Base-by-base conservation (phyloP, 2,329 filamentous ascomycete genomes). In the Arthrinium phaeospermum region DNA sequence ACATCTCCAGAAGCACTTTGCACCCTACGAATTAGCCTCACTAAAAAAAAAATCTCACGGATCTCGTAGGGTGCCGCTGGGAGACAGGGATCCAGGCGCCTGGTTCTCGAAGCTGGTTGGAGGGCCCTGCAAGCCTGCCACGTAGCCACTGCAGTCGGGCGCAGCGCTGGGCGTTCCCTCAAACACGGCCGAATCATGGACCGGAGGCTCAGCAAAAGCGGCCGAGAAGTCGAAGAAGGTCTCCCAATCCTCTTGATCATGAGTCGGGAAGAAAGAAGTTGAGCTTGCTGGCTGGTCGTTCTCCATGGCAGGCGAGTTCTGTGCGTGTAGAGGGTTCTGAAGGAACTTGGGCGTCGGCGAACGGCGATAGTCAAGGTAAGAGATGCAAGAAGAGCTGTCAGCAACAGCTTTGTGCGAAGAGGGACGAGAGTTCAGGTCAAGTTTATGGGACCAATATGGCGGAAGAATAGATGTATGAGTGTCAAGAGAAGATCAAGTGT, bases 11-110 rank as follows among this genome's bases (percentile, higher is more conserved):
- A n/a, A n/a, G n/a, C n/a, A n/a, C n/a, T n/a, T n/a, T n/a, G 16
- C 57, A 64, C 57, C 30, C 57, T 64, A 64, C 19, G 57, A 64
- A 10, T 64, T 37, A 64, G 57, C n/a, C n/a, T n/a, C n/a, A n/a
- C n/a, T n/a, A 64, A 57, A 57, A 61, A 57, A 64, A 64, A 53
- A 53, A 12, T 6, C 57, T 64, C 30, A 64, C 57, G 57, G 19
- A 64, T 64, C 0, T 19, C 30, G n/a, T 64, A n/a, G 57, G 57
- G 57, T 41, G 34, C 1, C 19, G 5, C n/a, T 6, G 30, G 16
- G 30, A 19, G 27, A 22, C 27, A 22, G 8, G 30, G 30, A 3
- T 10, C 19, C 19, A 41, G 57, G 8, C 7, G 53, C 30, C 7
- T 64, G 34, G 14, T n/a, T 34, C 57, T 34, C 57, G 7, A 41